Conservation (phyloP, 2,329 filamentous ascomycete genomes). For the Diplodia seriata region DNA sequence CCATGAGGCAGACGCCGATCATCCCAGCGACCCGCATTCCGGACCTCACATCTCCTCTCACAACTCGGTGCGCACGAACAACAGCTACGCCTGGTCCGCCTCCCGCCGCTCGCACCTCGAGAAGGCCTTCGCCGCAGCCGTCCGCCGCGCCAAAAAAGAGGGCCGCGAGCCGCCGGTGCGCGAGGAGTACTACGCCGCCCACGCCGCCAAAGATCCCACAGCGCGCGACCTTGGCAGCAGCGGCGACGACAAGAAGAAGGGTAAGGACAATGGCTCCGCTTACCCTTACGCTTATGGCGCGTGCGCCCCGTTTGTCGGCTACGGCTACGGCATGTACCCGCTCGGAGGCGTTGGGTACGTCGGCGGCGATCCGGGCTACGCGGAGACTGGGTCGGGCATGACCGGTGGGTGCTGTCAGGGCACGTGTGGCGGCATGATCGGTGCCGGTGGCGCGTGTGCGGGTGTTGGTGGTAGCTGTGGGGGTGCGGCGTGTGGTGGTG, state of each 20-base stretch:
- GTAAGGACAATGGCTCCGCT: conserved; percentile 18
- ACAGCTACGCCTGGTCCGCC: conserved; percentile 29
- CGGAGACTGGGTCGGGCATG: conserved; percentile 49
- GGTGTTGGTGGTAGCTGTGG: conserved; percentile 25
- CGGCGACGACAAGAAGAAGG: conserved; percentile 36
- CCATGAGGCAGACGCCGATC: conserved; percentile 54
- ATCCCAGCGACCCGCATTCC: conserved; percentile 1
- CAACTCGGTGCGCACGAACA: conserved; percentile 63
- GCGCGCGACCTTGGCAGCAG: background rate
- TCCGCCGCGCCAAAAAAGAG: conserved; percentile 45
- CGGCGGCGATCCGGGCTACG: conserved; percentile 44
- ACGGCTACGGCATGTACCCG: conserved; percentile 55
- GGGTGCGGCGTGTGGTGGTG: conserved; percentile 18
- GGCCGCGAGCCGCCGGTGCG: conserved; percentile 38
- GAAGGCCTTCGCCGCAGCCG: conserved; percentile 4
- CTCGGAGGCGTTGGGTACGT: conserved; percentile 39
- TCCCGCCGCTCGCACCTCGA: conserved; percentile 30
- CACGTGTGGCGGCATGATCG: conserved; percentile 53
- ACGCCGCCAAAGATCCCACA: background rate
- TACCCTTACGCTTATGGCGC: background rate
- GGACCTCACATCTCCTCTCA: conserved; percentile 72
- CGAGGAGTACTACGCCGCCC: conserved; percentile 9
- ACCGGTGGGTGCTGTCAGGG: conserved; percentile 57
- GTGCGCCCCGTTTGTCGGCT: conserved; percentile 53
- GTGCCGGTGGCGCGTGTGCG: conserved; percentile 11